Conservation (phyloP, 2,329 filamentous ascomycete species). For the Fusarium sp. region DNA sequence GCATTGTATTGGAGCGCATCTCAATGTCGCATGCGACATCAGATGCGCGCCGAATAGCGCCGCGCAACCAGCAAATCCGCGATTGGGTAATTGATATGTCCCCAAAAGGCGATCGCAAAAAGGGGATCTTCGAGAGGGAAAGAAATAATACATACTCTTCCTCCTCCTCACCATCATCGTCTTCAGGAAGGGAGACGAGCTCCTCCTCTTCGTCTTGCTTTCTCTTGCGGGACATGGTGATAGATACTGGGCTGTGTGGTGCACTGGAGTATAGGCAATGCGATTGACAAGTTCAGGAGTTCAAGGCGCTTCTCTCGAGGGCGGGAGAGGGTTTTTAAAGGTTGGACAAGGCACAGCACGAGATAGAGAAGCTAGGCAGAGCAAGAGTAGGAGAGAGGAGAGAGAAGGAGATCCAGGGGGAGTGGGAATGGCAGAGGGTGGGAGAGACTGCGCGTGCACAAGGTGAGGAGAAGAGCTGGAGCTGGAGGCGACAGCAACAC, state of each 20-base stretch:
- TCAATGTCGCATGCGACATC: conserved; percentile 39
- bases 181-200: conserved; percentile 67
- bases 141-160: conserved; percentile 63
- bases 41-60: conserved; percentile 28
- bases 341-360: conserved; percentile 30
- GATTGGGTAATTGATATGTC: conserved; percentile 25
- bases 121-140: conserved; percentile 7
- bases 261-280: conserved; percentile 17
- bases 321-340: conserved; percentile 33
- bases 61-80: conserved; percentile 33
- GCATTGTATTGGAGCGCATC: conserved; percentile 18
- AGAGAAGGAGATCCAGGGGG: conserved; percentile 35
- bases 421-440: conserved; percentile 43
- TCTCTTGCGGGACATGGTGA: conserved; percentile 66
- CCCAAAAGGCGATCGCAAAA: conserved; percentile 15
- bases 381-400: conserved; percentile 33
- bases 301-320: conserved; percentile 26
- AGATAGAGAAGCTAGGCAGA: conserved; percentile 34
- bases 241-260: conserved; percentile 18
- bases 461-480: conserved; percentile 19
- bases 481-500: conserved; percentile 22
- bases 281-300: conserved; percentile 25
- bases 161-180: conserved; percentile 65
- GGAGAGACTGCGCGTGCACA: conserved; percentile 42
- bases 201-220: conserved; percentile 67